Conservation (phyloP, 1,139 yeast genomes). For the Diutina siamensis region DNA sequence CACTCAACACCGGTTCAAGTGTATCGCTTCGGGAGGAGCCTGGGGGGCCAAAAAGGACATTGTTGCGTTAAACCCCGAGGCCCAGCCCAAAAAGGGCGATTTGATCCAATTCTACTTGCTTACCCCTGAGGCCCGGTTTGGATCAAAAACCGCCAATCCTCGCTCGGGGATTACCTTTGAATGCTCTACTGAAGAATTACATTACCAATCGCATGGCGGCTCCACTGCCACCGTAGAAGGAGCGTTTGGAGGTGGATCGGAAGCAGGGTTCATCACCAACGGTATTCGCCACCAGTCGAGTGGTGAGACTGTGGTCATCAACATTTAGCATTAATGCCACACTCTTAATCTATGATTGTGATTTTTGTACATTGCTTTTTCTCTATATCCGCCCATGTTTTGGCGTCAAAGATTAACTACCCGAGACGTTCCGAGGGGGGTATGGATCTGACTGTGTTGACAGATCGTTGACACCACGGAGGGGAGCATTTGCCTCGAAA, state of each 20-base stretch:
- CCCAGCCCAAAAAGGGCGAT: constrained; percentile 33
- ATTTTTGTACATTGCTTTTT: too few species aligned
- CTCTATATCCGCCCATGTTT: too few species aligned
- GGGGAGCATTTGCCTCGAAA: too few species aligned
- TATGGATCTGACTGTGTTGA: too few species aligned
- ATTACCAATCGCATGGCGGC: constrained; percentile 6
- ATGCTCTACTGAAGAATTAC: constrained; percentile 10
- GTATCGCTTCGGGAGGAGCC: constrained; percentile 55
- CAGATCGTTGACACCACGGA: too few species aligned
- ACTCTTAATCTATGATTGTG: too few species aligned
- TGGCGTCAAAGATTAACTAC: too few species aligned
- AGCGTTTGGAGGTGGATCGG: constrained; percentile 4
- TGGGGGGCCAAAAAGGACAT: constrained; percentile 57
- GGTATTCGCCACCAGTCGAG: neutral
- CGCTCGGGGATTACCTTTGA: constrained; percentile 10
- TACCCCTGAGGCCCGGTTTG: constrained; percentile 23
- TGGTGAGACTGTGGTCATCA: constrained; percentile 1
- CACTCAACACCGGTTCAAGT: constrained; percentile 23
- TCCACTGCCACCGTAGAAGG: neutral
- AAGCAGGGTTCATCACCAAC: constrained; percentile 2
- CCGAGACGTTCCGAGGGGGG: too few species aligned
- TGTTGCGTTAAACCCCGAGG: constrained; percentile 48
- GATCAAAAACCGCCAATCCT: constrained; percentile 6
- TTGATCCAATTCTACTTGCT: constrained; percentile 36
- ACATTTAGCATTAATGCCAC: neutral